Conservation (phyloP, 164 flowering plant species). For the Aristolochia fimbriata region DNA sequence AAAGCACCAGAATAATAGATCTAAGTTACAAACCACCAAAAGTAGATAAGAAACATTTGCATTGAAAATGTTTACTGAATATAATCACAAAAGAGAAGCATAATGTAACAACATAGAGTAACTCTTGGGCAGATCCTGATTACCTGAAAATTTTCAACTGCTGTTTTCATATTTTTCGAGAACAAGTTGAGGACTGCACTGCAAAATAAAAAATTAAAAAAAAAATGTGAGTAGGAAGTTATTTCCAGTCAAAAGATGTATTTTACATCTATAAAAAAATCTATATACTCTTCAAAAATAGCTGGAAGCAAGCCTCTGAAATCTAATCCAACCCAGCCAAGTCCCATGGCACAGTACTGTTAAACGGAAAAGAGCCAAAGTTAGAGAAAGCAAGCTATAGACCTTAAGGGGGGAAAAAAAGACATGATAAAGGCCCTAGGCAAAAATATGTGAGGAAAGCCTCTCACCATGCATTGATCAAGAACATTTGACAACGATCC, state of each 20-base stretch:
- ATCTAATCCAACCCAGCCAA: conserved; percentile 96
- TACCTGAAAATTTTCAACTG: conserved; percentile 98
- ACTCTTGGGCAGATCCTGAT: conserved; percentile 1
- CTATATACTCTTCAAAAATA: conserved; percentile 85
- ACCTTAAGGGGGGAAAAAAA: no score
- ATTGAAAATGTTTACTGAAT: background rate
- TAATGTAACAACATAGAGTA: conserved; percentile 1
- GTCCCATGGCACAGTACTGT: conserved; percentile 96
- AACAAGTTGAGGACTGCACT: conserved; percentile 93
- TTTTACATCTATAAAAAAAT: background rate
- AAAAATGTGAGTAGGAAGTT: no score
- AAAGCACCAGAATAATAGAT: conserved; percentile 1
- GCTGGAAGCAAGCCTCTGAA: conserved; percentile 94
- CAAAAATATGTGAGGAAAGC: background rate
- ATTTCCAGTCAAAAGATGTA: no score
- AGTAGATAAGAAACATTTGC: background rate
- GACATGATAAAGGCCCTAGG: no score
- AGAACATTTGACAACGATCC: conserved; percentile 80
- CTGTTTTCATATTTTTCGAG: conserved; percentile 75
- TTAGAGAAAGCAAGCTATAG: background rate
- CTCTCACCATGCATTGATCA: conserved; percentile 92
- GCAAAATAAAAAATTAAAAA: conserved; percentile 23
- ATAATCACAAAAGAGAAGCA: background rate
- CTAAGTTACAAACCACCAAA: conserved; percentile 1
- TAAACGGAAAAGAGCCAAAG: conserved; percentile 6